Evolutionary conservation across 2,329 filamentous ascomycete species (phyloP).

Genomic region (Tolypocladium pustulatum): DNA sequence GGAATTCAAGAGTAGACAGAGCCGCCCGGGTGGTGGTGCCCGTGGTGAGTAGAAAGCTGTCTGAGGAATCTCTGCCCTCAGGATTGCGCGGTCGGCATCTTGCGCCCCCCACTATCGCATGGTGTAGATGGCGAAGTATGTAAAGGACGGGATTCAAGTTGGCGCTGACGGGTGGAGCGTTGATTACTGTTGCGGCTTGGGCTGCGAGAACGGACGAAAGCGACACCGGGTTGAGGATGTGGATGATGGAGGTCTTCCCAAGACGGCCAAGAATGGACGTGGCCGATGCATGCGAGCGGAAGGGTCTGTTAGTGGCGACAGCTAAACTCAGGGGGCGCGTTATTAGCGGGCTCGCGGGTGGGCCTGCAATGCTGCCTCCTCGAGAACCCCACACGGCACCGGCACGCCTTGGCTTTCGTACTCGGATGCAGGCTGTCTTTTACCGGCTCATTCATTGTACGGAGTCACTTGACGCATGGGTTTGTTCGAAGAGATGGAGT

Average conservation of each 20-base stretch:
- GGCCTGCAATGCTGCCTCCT: background rate
- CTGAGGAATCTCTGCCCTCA: background rate
- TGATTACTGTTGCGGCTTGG: background rate
- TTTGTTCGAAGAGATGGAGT: too few relatives aligned
- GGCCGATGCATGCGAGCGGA: background rate
- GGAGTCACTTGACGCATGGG: background rate
- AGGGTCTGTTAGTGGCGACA: background rate
- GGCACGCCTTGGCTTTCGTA: too few relatives aligned
- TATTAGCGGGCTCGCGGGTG: background rate
- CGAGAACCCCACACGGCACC: too few relatives aligned
- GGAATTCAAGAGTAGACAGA: background rate
- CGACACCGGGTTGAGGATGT: background rate
- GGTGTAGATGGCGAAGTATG: background rate
- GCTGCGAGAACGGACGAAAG: background rate
- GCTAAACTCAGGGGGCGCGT: background rate
- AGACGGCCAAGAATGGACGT: background rate
- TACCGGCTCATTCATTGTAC: too few relatives aligned
- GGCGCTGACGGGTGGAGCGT: background rate
- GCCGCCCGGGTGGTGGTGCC: background rate
- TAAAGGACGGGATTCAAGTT: background rate
- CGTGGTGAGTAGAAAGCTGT: background rate
- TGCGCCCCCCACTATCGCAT: conserved; percentile 4
- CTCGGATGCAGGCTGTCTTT: background rate
- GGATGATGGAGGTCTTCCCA: background rate
- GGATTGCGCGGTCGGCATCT: conserved; percentile 1